Evolutionary conservation across 495 filamentous ascomycete species (phyloP).

Genomic region (Cenococcum geophilum): DNA sequence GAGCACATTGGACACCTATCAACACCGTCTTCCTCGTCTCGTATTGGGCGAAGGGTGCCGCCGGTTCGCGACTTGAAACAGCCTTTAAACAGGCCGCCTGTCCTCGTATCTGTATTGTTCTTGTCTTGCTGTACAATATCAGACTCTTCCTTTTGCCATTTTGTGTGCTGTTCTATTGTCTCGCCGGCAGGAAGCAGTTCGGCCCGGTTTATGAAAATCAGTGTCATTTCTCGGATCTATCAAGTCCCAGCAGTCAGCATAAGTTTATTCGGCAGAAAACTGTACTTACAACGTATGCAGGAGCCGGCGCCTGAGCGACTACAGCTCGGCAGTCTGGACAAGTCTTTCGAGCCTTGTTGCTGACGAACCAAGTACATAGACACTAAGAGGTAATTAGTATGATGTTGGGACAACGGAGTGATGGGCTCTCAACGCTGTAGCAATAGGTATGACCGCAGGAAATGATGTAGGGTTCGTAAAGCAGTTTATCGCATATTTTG

Average conservation of each 20-base stretch:
- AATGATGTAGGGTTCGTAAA: constrained; percentile 68
- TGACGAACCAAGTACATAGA: constrained; percentile 59
- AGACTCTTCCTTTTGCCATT: constrained; percentile 54
- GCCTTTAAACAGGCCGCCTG: constrained; percentile 60
- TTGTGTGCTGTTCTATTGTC: constrained; percentile 53
- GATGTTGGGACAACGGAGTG: too few relatives aligned
- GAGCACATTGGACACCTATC: constrained; percentile 57
- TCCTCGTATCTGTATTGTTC: constrained; percentile 44
- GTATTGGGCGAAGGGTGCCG: constrained; percentile 37
- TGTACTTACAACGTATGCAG: constrained; percentile 59
- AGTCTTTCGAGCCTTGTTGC: constrained; percentile 55
- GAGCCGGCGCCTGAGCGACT: constrained; percentile 56
- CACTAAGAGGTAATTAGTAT: constrained; percentile 46
- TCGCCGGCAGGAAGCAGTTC: constrained; percentile 61
- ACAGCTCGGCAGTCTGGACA: constrained; percentile 65
- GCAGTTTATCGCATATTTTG: constrained; percentile 60
- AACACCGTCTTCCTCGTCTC: constrained; percentile 57
- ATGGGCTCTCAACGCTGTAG: constrained; percentile 50
- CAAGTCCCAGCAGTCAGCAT: constrained; percentile 16
- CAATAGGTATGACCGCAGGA: constrained; percentile 72
- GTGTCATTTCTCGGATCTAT: constrained; percentile 63
- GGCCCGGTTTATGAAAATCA: constrained; percentile 56
- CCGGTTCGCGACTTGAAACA: constrained; percentile 46
- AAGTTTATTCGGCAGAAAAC: too few relatives aligned
- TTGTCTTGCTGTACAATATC: constrained; percentile 47